Evolutionary conservation across 148 eudicot genomes (phyloP).

Genomic region (Spergularia marina): DNA sequence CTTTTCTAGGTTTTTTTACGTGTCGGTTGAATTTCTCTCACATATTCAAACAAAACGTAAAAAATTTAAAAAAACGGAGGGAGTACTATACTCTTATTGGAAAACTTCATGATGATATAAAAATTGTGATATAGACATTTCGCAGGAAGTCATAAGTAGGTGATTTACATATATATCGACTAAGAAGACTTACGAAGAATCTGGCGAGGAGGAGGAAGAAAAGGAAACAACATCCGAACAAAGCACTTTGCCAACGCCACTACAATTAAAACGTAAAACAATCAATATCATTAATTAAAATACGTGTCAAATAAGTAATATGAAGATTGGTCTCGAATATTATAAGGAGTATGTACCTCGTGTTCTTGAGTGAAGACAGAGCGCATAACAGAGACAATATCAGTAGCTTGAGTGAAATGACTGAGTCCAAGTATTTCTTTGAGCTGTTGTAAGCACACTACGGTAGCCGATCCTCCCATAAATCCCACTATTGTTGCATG

Average conservation of each 20-base stretch:
- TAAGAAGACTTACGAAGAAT: conserved; percentile 57
- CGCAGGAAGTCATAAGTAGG: too few relatives aligned
- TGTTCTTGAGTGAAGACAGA: conserved; percentile 83
- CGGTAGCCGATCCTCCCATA: conserved; percentile 96
- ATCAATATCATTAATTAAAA: too few relatives aligned
- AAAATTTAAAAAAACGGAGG: too few relatives aligned
- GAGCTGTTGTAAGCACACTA: conserved; percentile 81
- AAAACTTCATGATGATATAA: too few relatives aligned
- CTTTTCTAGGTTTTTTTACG: too few relatives aligned
- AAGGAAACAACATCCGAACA: conserved; percentile 75
- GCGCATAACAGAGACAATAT: conserved; percentile 73
- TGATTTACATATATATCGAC: too few relatives aligned
- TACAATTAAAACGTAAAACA: conserved; percentile 26
- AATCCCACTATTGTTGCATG: conserved; percentile 96
- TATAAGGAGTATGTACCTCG: conserved; percentile 40
- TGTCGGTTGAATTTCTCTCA: too few relatives aligned
- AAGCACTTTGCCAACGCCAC: conserved; percentile 98
- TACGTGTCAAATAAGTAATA: too few relatives aligned
- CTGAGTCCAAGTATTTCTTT: conserved; percentile 76
- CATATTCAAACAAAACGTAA: too few relatives aligned
- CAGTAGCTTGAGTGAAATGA: conserved; percentile 80
- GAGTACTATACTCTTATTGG: too few relatives aligned
- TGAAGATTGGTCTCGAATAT: too few relatives aligned
- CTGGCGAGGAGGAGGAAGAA: conserved; percentile 65
- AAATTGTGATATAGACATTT: too few relatives aligned